phyloP scores from a whole-genome alignment of 352 stramenopile species.

The Phytophthora hibernalis region DNA sequence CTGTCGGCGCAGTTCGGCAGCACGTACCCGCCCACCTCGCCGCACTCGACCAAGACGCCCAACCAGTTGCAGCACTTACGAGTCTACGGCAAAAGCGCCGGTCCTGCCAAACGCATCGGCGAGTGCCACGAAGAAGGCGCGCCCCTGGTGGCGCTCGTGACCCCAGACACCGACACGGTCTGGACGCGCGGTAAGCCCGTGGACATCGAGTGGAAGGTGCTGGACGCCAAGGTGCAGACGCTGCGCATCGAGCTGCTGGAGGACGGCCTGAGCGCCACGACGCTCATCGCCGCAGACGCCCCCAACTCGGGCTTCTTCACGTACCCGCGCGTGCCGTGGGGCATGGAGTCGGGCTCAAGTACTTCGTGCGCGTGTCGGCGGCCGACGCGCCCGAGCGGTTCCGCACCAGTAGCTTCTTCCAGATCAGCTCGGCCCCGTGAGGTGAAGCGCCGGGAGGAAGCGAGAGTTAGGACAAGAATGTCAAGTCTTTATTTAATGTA shows the following conservation, averaged over 20 bases:
- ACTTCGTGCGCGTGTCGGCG: conserved; percentile 77
- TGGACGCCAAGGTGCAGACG: conserved; percentile 53
- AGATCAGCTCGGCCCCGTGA: conserved; percentile 67
- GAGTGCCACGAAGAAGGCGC: conserved; percentile 49
- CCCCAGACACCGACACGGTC: conserved; percentile 53
- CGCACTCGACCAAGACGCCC: conserved; percentile 42
- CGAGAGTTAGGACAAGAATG: conserved; percentile 30
- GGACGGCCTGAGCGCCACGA: conserved; percentile 68
- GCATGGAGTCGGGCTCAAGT: conserved; percentile 81
- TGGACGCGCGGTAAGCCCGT: conserved; percentile 80
- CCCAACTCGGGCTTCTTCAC: conserved; percentile 79
- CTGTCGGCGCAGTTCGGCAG: conserved; percentile 38
- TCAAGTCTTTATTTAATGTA: conserved; percentile 23
- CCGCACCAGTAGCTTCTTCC: conserved; percentile 72
- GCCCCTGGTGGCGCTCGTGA: conserved; percentile 47
- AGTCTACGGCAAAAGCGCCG: conserved; percentile 54
- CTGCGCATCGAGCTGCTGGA: conserved; percentile 80
- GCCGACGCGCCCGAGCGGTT: conserved; percentile 48
- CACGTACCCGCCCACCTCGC: conserved; percentile 33
- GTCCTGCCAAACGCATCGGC: conserved; percentile 22
- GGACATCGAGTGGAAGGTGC: conserved; percentile 76
- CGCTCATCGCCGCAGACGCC: conserved; percentile 59
- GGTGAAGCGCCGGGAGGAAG: neutral
- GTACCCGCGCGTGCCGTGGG: conserved; percentile 85
- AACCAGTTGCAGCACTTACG: conserved; percentile 59